Conservation (phyloP, 805 yeast species). For the Yarrowia sp. region DNA sequence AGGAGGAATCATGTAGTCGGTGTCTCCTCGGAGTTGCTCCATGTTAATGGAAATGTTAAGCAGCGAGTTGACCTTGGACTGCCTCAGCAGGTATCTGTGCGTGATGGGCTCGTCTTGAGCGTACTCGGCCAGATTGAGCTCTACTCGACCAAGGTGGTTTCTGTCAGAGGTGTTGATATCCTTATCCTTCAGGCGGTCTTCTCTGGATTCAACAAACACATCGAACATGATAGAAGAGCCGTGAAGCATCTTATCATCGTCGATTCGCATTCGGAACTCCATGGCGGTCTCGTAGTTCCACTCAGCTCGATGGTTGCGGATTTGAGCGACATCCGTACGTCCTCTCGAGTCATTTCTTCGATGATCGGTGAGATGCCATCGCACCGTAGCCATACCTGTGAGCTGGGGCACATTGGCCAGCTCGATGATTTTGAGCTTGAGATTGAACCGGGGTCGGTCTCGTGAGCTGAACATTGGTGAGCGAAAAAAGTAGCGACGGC, state of each 20-base stretch:
- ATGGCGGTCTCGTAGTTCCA: slow-evolving; percentile 48
- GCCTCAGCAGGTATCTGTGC: slow-evolving; percentile 65
- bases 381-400: slow-evolving; percentile 63
- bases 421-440: slow-evolving; percentile 60
- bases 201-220: slow-evolving; percentile 45
- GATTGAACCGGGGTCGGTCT: slow-evolving; percentile 45
- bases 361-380: slow-evolving; percentile 60
- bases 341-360: slow-evolving; percentile 45
- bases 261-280: slow-evolving; percentile 45
- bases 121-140: slow-evolving; percentile 70
- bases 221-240: slow-evolving; percentile 44
- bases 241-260: slow-evolving; percentile 41
- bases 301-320: slow-evolving; percentile 52
- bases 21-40: slow-evolving; percentile 45
- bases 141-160: slow-evolving; percentile 58
- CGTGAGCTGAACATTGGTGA: slow-evolving; percentile 12
- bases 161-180: slow-evolving; percentile 12
- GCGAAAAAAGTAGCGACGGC: background rate
- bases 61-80: slow-evolving; percentile 83
- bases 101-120: slow-evolving; percentile 51
- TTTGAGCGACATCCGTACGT: slow-evolving; percentile 45
- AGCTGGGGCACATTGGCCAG: slow-evolving; percentile 82
- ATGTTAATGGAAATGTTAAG: slow-evolving; percentile 58
- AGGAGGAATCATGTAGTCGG: slow-evolving; percentile 45
- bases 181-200: slow-evolving; percentile 42